Percentiles rank a stretch among this genome's conserved stretches.
Conservation (phyloP, 1,139 yeast genomes). For the Debaryomycetaceae sp. region DNA sequence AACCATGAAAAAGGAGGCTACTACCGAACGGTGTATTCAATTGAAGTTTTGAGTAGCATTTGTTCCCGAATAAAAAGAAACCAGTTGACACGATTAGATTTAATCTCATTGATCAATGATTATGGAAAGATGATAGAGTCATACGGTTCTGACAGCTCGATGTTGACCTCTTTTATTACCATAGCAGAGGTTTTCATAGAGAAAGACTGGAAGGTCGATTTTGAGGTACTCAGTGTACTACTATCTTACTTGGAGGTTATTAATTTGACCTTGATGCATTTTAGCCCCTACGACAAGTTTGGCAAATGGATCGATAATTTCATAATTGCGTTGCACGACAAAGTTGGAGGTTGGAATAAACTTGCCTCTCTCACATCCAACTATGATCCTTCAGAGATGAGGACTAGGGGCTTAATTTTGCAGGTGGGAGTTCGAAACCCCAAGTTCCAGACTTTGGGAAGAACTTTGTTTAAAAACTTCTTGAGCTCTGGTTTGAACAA, state of each 20-base stretch:
- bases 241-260: constrained; percentile 31
- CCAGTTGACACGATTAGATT: constrained; percentile 23
- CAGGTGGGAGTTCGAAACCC: constrained; percentile 27
- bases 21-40: constrained; percentile 32
- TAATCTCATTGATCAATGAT: constrained; percentile 34
- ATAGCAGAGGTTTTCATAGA: constrained; percentile 22
- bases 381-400: constrained; percentile 29
- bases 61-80: constrained; percentile 18
- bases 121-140: constrained; percentile 30
- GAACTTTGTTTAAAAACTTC: constrained; percentile 38
- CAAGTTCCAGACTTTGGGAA: constrained; percentile 30
- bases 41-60: constrained; percentile 19
- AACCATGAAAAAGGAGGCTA: constrained; percentile 49
- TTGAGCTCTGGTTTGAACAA: constrained; percentile 48
- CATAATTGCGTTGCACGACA: constrained; percentile 15
- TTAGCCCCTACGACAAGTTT: constrained; percentile 21
- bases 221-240: constrained; percentile 25
- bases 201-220: constrained; percentile 19
- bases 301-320: constrained; percentile 18
- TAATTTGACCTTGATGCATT: constrained; percentile 26
- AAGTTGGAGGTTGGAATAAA: constrained; percentile 24
- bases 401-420: constrained; percentile 39
- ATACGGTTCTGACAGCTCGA: constrained; percentile 15
- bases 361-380: constrained; percentile 6
- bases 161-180: constrained; percentile 25